Evolutionary conservation across 495 filamentous ascomycete species (phyloP).

Genomic region (Parmelia sp.): DNA sequence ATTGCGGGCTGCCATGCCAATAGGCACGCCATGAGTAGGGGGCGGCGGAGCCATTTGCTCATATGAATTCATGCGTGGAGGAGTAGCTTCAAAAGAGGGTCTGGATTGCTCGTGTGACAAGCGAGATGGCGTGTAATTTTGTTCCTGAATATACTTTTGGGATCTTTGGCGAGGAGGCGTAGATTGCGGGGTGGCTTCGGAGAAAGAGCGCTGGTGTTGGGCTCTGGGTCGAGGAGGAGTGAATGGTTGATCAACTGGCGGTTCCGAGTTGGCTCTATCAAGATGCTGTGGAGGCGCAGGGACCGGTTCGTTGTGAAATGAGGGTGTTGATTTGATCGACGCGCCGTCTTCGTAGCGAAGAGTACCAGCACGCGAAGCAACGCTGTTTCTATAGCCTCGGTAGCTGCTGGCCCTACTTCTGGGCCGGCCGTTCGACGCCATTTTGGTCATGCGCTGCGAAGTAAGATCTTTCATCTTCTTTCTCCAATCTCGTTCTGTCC

Average conservation of each 20-base stretch:
- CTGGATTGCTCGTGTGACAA: conserved; percentile 36
- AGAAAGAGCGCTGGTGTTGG: conserved; percentile 31
- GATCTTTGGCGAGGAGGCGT: conserved; percentile 38
- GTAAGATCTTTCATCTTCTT: conserved; percentile 84
- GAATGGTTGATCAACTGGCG: conserved; percentile 36
- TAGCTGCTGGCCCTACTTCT: conserved; percentile 57
- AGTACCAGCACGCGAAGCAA: conserved; percentile 46
- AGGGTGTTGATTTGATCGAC: conserved; percentile 51
- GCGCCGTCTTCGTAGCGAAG: conserved; percentile 62
- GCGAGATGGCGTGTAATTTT: conserved; percentile 36
- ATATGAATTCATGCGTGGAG: conserved; percentile 19
- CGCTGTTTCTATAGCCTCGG: conserved; percentile 60
- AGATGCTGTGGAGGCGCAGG: conserved; percentile 28
- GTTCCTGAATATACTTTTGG: conserved; percentile 36
- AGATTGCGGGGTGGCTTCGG: conserved; percentile 31
- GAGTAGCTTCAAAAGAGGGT: conserved; percentile 18
- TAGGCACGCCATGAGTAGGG: conserved; percentile 34
- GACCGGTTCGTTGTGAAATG: conserved; percentile 35
- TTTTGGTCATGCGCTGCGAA: conserved; percentile 59
- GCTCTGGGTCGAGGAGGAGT: conserved; percentile 28
- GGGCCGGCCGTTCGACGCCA: conserved; percentile 37
- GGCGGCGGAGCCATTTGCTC: conserved; percentile 38
- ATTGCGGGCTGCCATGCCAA: conserved; percentile 25
- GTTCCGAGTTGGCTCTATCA: conserved; percentile 30
- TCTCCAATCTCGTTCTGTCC: conserved; percentile 88